phyloP scores from a whole-genome alignment of 225 moss, liverwort and hornwort genomes.

The Marchantia polymorpha region DNA sequence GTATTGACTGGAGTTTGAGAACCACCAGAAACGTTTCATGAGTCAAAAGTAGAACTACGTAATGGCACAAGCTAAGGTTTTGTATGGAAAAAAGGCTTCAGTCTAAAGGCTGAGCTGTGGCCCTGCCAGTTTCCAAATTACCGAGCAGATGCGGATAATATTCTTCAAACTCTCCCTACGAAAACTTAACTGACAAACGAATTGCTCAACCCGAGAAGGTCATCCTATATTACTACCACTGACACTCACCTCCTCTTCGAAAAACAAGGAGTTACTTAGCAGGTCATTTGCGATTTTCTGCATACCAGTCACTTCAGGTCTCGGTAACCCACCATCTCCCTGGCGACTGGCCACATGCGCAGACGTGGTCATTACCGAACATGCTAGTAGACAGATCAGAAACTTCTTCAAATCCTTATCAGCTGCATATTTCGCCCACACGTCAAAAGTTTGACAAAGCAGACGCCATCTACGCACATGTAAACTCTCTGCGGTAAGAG shows the following conservation, averaged over 20 bases:
- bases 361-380: not conserved
- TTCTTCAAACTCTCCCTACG: too few species aligned
- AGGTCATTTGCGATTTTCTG: slow-evolving; percentile 45
- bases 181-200: too few species aligned
- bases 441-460: slow-evolving; percentile 66
- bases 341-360: slow-evolving; percentile 1
- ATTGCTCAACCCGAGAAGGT: not conserved
- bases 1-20: slow-evolving; percentile 52
- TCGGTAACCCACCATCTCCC: not conserved
- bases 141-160: too few species aligned
- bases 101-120: too few species aligned
- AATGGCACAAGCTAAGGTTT: not conserved
- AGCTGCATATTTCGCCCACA: slow-evolving; percentile 71
- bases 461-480: slow-evolving; percentile 63
- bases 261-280: slow-evolving; percentile 56
- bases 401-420: slow-evolving; percentile 57
- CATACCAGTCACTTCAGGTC: slow-evolving; percentile 18
- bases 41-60: not conserved
- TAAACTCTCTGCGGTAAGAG: slow-evolving; percentile 24
- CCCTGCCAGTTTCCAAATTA: too few species aligned
- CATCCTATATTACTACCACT: not conserved
- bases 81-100: too few species aligned
- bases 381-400: slow-evolving; percentile 27
- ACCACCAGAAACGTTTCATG: not conserved
- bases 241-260: slow-evolving; percentile 74